These are phyloP conservation scores for Fusarium haematococcum DNA, from an alignment of 2,329 filamentous ascomycete genomes.

Conservation along the genomic window DNA sequence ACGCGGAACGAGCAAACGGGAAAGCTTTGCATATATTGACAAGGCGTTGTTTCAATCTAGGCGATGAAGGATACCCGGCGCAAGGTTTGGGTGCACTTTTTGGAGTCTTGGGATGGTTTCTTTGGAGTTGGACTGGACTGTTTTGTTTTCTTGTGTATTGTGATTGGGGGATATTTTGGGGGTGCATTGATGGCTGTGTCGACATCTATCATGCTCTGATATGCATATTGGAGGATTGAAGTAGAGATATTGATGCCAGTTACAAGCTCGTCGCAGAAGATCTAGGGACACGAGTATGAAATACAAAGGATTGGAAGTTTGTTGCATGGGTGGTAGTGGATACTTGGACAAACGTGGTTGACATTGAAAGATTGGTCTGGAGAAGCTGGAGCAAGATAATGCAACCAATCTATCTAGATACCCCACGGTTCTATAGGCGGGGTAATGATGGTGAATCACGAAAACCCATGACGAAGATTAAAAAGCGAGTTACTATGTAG, in stretches of 20 bases:
- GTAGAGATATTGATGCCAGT: neutral
- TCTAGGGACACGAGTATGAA: neutral
- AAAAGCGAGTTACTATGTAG: neutral
- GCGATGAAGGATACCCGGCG: conserved; percentile 28
- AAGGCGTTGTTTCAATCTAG: conserved; percentile 16
- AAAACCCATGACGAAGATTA: neutral
- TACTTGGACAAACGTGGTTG: neutral
- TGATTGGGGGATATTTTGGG: neutral
- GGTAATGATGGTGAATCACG: conserved; percentile 10
- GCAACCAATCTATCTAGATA: neutral
- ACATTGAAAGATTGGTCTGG: neutral
- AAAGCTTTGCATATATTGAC: conserved; percentile 52
- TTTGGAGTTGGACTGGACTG: neutral
- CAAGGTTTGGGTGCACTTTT: conserved; percentile 12
- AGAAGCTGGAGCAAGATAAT: neutral
- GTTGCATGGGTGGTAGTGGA: neutral
- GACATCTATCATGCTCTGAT: neutral
- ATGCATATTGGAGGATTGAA: neutral
- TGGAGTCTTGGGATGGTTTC: conserved; percentile 13
- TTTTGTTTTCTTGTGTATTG: neutral
- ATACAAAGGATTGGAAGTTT: neutral
- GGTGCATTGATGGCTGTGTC: neutral
- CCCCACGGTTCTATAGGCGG: neutral
- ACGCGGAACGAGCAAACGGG: conserved; percentile 55
- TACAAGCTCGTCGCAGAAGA: neutral